Evolutionary conservation across 2,329 filamentous ascomycete species (phyloP), one percentile per base, ranked within the genome.

Genomic region (Botrytis elliptica): DNA sequence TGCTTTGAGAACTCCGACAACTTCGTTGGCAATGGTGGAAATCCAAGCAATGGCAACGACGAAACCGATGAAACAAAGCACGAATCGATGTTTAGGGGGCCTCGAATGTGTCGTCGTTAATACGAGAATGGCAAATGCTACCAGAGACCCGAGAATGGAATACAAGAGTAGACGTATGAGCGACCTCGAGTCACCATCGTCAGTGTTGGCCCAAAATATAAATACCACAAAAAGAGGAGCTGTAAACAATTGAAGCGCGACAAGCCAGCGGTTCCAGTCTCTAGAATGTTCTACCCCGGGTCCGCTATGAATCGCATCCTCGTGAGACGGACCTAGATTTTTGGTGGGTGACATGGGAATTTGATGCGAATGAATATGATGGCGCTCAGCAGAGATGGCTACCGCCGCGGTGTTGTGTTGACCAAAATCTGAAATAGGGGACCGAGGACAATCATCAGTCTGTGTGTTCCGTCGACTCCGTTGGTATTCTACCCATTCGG

Each of bases 11-110:
- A 98, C 92, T 46, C 94, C 95, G 8, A 99, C 96, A 8, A 99
- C 96, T 84, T 99, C 95, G 52, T 94, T 93, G 2, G 96, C 95
- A 78, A 99, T 94, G 1, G 94, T 96, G 57, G 94, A 96, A 78
- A 98, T 98, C 96, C 97, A 99, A 38, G 93, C 92, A 73, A 98
- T 96, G 75, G 92, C 91, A 74, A 98, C 97, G 14, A 92, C 85
- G 80, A 99, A 99, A 10, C 97, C 96, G 52, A 97, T 85, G 79
- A 97, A 93, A 80, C 94, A 97, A 64, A 98, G 86, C 38, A 95
- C 80, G 67, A 91, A 91, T 74, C 95, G 92, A 82, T 93, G 93
- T 76, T 87, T 89, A 0, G 93, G 92, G 44, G 91, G 90, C 49
- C 86, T 87, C 68, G 89, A 85, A 12, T 91, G 86, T 0, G 88